Conservation (phyloP, 2,329 filamentous ascomycete genomes). For the Amphichorda felina region DNA sequence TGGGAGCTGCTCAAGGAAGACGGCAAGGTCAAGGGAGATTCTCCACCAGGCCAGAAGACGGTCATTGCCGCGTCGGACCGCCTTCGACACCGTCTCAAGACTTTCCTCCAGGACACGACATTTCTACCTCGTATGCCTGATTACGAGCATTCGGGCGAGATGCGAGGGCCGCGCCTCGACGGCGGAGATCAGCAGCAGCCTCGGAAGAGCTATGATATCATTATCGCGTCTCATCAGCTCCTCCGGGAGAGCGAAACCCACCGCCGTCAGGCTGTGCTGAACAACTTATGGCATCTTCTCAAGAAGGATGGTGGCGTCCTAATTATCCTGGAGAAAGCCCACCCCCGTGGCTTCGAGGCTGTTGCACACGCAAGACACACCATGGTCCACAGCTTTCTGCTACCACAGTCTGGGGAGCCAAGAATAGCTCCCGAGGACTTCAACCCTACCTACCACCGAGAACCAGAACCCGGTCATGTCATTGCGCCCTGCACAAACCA, state of each 20-base stretch:
- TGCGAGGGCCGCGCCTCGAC: slow-evolving; percentile 46
- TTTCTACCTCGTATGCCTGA: slow-evolving; percentile 90
- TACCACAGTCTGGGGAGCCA: slow-evolving; percentile 28
- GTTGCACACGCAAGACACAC: slow-evolving; percentile 75
- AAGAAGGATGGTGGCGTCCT: slow-evolving; percentile 78
- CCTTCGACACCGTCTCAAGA: slow-evolving; percentile 63
- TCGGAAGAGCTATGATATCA: slow-evolving; percentile 76
- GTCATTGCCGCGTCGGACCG: slow-evolving; percentile 68
- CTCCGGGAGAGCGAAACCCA: slow-evolving; percentile 66
- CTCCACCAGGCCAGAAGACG: slow-evolving; percentile 60
- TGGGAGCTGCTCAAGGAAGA: slow-evolving; percentile 58
- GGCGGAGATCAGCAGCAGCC: slow-evolving; percentile 39
- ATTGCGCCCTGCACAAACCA: slow-evolving; percentile 83
- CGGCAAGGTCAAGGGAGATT: slow-evolving; percentile 24
- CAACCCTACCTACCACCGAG: slow-evolving; percentile 24
- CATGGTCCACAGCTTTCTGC: slow-evolving; percentile 64
- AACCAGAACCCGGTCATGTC: slow-evolving; percentile 50
- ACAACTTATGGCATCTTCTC: slow-evolving; percentile 83
- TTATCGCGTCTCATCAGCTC: slow-evolving; percentile 78
- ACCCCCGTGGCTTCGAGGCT: slow-evolving; percentile 84
- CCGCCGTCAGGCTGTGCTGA: slow-evolving; percentile 64
- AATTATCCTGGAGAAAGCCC: slow-evolving; percentile 80
- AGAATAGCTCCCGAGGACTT: slow-evolving; percentile 20
- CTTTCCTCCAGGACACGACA: slow-evolving; percentile 75
- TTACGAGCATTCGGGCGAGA: slow-evolving; percentile 55